These are phyloP conservation scores for Aspergillus costaricaensis DNA, from an alignment of 2,329 filamentous ascomycete species.

Conservation along the genomic window DNA sequence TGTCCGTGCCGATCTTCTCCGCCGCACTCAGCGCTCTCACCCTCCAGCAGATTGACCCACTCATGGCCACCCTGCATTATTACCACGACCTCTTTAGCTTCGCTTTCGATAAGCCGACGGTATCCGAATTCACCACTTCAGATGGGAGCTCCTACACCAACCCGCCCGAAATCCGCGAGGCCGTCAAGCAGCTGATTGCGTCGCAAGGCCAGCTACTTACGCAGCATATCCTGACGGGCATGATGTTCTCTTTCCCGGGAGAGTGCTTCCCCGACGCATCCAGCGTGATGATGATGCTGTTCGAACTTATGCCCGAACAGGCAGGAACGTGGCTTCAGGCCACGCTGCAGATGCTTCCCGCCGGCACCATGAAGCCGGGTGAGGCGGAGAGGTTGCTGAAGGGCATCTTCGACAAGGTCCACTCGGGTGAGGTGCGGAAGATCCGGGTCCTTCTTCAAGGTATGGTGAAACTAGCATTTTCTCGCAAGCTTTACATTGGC, in stretches of 20 bases:
- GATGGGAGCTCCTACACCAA: conserved; percentile 62
- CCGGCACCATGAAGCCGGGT: conserved; percentile 74
- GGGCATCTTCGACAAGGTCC: conserved; percentile 77
- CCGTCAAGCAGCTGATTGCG: conserved; percentile 71
- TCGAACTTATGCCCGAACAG: conserved; percentile 79
- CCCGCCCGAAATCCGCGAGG: conserved; percentile 68
- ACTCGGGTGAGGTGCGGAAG: conserved; percentile 69
- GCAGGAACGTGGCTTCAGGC: conserved; percentile 79
- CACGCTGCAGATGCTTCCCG: conserved; percentile 80
- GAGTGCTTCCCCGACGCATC: conserved; percentile 96
- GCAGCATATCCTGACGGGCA: conserved; percentile 88
- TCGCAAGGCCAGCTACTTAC: conserved; percentile 75
- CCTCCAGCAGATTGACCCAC: conserved; percentile 85
- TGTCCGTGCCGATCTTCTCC: conserved; percentile 81
- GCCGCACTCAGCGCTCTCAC: conserved; percentile 84
- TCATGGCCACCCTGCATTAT: conserved; percentile 90
- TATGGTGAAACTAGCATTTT: conserved; percentile 19
- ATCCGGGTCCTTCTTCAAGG: conserved; percentile 79
- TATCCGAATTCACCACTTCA: conserved; percentile 61
- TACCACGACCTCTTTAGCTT: conserved; percentile 89
- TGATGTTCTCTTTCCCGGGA: conserved; percentile 98
- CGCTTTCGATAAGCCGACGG: conserved; percentile 69
- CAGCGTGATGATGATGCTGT: conserved; percentile 84
- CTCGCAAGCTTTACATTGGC: not conserved
- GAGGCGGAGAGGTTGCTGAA: conserved; percentile 80